Conservation (phyloP, 495 filamentous ascomycete genomes). For the Penicillium nucicola region DNA sequence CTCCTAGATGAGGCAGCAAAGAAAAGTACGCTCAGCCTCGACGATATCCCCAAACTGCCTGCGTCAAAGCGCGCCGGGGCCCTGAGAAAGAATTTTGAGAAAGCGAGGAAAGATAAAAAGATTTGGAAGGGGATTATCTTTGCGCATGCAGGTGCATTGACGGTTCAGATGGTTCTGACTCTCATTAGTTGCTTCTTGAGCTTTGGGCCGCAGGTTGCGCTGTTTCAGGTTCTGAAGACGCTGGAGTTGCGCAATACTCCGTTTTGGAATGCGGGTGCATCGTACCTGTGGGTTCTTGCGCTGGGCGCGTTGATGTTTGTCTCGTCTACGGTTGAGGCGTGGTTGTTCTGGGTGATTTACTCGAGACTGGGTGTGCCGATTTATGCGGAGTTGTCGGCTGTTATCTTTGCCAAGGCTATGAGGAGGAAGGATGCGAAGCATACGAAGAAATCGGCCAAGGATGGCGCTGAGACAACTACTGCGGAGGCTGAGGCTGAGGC, state of each 20-base stretch:
- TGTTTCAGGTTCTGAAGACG: constrained; percentile 57
- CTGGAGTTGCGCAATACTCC: constrained; percentile 56
- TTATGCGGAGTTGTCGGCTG: constrained; percentile 64
- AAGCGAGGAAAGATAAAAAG: constrained; percentile 39
- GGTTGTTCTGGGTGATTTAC: constrained; percentile 64
- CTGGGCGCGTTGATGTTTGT: constrained; percentile 56
- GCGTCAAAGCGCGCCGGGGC: constrained; percentile 23
- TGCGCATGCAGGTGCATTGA: constrained; percentile 51
- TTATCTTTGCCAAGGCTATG: constrained; percentile 77
- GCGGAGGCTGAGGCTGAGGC: constrained; percentile 35
- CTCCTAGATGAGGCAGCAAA: constrained; percentile 52
- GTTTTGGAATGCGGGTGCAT: constrained; percentile 33
- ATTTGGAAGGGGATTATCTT: constrained; percentile 61
- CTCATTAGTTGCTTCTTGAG: constrained; percentile 51
- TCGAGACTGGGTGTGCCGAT: constrained; percentile 62
- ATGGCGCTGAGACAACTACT: constrained; percentile 13
- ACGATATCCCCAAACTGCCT: constrained; percentile 52
- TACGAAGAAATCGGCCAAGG: constrained; percentile 33
- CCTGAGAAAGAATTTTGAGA: constrained; percentile 48
- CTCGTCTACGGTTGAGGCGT: constrained; percentile 56
- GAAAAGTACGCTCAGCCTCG: constrained; percentile 56
- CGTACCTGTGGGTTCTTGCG: constrained; percentile 66
- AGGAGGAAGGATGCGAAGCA: constrained; percentile 73
- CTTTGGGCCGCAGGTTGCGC: constrained; percentile 68
- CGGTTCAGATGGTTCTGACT: constrained; percentile 53